Percentiles rank a stretch among this genome's conserved stretches.
These are phyloP conservation scores for Cystobasidium sp. DNA, from an alignment of 1,284 basidiomycete genomes.

Conservation along the genomic window DNA sequence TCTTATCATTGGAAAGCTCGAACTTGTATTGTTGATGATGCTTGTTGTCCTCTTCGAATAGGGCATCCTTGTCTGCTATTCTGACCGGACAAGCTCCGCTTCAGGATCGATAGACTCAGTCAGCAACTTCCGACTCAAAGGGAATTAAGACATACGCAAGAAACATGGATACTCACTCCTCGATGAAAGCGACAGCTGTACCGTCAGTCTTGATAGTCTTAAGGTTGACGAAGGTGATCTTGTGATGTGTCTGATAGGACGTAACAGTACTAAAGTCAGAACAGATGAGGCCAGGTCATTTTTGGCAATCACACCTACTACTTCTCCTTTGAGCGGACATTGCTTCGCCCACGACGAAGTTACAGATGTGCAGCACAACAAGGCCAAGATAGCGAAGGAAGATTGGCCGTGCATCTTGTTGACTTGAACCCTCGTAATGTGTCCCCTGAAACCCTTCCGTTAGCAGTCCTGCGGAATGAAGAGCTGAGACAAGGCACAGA, in stretches of 20 bases:
- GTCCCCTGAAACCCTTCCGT: no score
- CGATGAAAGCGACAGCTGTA: constrained; percentile 26
- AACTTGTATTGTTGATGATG: constrained; percentile 25
- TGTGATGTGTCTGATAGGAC: neutral
- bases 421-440: no score
- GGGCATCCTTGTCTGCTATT: neutral
- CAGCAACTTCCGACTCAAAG: neutral
- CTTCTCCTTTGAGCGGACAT: neutral
- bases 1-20: neutral
- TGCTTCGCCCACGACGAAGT: neutral
- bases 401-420: neutral
- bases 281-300: no score
- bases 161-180: neutral
- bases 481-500: no score
- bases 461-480: no score
- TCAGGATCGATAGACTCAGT: no score
- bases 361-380: neutral
- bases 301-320: neutral
- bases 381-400: neutral
- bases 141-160: neutral
- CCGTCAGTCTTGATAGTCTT: constrained; percentile 28
- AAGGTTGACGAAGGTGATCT: constrained; percentile 12
- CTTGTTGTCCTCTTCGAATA: constrained; percentile 19
- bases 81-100: constrained; percentile 32
- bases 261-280: neutral